phyloP scores from a whole-genome alignment of 2,329 filamentous ascomycete species.

The Fusarium sp. region DNA sequence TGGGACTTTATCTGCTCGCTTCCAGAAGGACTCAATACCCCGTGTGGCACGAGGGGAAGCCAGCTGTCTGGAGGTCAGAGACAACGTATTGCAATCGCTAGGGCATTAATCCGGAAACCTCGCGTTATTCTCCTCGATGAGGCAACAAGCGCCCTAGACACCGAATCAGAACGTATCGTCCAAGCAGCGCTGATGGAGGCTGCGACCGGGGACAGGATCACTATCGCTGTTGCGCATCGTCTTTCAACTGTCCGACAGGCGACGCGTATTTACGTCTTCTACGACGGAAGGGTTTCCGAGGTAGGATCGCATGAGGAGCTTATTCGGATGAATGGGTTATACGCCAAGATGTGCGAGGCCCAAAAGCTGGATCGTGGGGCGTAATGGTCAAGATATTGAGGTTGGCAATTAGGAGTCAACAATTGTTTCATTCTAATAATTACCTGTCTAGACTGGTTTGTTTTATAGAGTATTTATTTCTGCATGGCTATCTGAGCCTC shows the following conservation, averaged over 20 bases:
- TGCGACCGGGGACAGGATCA: conserved; percentile 64
- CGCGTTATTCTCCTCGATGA: conserved; percentile 74
- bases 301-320: conserved; percentile 68
- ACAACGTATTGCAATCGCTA: conserved; percentile 74
- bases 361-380: neutral
- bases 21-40: conserved; percentile 62
- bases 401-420: neutral
- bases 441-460: neutral
- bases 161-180: conserved; percentile 68
- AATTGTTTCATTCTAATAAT: neutral
- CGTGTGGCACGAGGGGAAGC: conserved; percentile 69
- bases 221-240: conserved; percentile 69
- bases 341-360: neutral
- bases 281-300: conserved; percentile 64
- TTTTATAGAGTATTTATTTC: neutral
- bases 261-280: conserved; percentile 69
- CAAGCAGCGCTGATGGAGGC: conserved; percentile 61
- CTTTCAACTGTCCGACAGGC: conserved; percentile 69
- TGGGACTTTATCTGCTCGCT: conserved; percentile 53
- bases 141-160: conserved; percentile 69
- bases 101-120: conserved; percentile 71
- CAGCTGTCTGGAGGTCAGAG: conserved; percentile 74
- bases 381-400: neutral
- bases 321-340: neutral
- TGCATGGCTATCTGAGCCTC: too few relatives aligned